These are phyloP conservation scores for Microsporum ferrugineum DNA, from an alignment of 2,329 filamentous ascomycete genomes.

Conservation along the genomic window DNA sequence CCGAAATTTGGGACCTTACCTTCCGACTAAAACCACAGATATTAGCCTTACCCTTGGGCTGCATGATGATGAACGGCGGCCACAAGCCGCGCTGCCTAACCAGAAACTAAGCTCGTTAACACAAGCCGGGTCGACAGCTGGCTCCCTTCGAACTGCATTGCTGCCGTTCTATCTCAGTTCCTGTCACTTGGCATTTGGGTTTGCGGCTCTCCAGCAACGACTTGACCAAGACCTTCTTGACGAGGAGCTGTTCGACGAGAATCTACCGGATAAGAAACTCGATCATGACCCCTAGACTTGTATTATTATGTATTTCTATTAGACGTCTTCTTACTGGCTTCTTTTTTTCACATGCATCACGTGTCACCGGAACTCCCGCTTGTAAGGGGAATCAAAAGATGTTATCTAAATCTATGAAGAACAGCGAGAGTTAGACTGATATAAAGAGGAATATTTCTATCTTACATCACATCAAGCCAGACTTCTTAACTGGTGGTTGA, in stretches of 20 bases:
- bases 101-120: background rate
- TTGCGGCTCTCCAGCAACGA: conserved; percentile 16
- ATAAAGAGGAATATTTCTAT: background rate
- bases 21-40: conserved; percentile 22
- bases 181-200: conserved; percentile 29
- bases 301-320: background rate
- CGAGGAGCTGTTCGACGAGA: background rate
- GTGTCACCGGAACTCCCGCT: background rate
- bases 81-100: background rate
- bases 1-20: conserved; percentile 25
- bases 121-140: background rate
- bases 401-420: background rate
- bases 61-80: conserved; percentile 9
- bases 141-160: conserved; percentile 20
- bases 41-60: conserved; percentile 22
- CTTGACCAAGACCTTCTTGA: background rate
- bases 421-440: background rate
- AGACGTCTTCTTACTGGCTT: background rate
- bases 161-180: conserved; percentile 28
- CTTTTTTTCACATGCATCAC: background rate
- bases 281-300: background rate
- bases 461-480: too few relatives aligned
- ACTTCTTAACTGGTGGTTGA: background rate
- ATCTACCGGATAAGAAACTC: background rate
- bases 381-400: background rate